Percentiles rank a stretch among this genome's conserved stretches.
Conservation (phyloP, 805 yeast species). For the Nadsonia fulvescens region DNA sequence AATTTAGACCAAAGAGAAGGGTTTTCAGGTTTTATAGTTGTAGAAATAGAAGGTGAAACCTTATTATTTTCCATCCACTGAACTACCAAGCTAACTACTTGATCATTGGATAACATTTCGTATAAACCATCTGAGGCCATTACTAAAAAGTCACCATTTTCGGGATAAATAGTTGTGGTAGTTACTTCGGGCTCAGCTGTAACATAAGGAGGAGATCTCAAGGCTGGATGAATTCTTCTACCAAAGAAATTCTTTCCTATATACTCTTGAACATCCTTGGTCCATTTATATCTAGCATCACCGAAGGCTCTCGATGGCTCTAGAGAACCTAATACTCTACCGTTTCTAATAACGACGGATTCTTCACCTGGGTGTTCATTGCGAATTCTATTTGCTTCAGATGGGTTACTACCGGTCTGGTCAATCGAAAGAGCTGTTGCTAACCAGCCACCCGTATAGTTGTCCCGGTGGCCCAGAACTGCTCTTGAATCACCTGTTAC, state of each 20-base stretch:
- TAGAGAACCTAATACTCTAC: conserved; percentile 79
- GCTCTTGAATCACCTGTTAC: conserved; percentile 96
- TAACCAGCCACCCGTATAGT: conserved; percentile 58
- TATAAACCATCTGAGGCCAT: conserved; percentile 89
- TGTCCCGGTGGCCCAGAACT: conserved; percentile 42
- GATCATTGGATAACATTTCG: conserved; percentile 82
- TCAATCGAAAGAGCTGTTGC: conserved; percentile 75
- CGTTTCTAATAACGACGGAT: conserved; percentile 53
- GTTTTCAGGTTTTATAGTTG: neutral
- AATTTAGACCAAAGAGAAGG: conserved; percentile 8
- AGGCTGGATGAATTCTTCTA: conserved; percentile 43
- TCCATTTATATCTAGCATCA: conserved; percentile 84
- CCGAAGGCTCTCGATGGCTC: conserved; percentile 97
- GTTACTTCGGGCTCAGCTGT: conserved; percentile 92
- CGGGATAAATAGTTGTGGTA: conserved; percentile 54
- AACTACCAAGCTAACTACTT: conserved; percentile 79
- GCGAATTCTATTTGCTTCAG: conserved; percentile 68
- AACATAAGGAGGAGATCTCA: conserved; percentile 87
- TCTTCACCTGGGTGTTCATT: conserved; percentile 87
- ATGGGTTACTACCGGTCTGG: conserved; percentile 84
- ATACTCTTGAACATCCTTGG: conserved; percentile 52
- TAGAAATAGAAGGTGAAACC: conserved; percentile 18
- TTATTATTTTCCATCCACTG: conserved; percentile 77
- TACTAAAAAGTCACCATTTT: conserved; percentile 68
- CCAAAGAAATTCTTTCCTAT: conserved; percentile 69